Base-by-base conservation (phyloP, 2,329 filamentous ascomycete species). In the Onygena corvina region DNA sequence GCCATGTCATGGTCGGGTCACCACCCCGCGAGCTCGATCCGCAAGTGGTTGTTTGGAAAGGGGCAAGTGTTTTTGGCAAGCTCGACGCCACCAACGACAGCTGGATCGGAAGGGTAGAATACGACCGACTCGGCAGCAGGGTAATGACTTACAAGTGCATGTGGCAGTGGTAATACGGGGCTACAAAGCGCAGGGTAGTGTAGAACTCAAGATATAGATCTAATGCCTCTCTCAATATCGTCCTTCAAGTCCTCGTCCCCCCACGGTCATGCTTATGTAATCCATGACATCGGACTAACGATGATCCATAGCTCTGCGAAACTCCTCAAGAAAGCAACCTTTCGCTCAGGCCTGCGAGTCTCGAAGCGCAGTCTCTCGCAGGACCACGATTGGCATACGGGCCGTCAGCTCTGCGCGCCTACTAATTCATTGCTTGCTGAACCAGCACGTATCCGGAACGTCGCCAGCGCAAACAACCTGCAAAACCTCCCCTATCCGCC, bases 21-120 rank as follows among this genome's bases (percentile, higher is more conserved):
- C 80, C 80, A n/a, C 92, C 92, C 0, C 76, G 90, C 59, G 92
- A 98, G 59, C 83, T 98, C 71, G 92, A 98, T 67, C 87, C 92
- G 52, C 88, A 95, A 67, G 89, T 96, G n/a, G 84, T 96, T 48
- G 82, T 83, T 6, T 98, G 92, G 92, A 98, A 98, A 75, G 92
- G 92, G 3, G 92, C 86, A 0, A 94, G 88, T 63, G 89, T 98
- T 12, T 98, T 95, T 72, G 89, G 87, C 2, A 88, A 94, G 69
- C 71, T 96, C 58, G 78, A 81, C 52, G 72, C 71, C 40, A 89
- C 87, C 12, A 96, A 96, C 67, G 92, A 98, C 65, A 92, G 84
- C 60, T 98, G 92, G 92, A 86, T 96, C 61, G 84, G 83, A 11
- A 78, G 80, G 42, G 74, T 83, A 59, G 90, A 96, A 72, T 95